A percentile compares a stretch with the other conserved stretches of the same genome.
phyloP scores from a whole-genome alignment of 1,284 basidiomycete species.

The Ceratobasidium papillatum region DNA sequence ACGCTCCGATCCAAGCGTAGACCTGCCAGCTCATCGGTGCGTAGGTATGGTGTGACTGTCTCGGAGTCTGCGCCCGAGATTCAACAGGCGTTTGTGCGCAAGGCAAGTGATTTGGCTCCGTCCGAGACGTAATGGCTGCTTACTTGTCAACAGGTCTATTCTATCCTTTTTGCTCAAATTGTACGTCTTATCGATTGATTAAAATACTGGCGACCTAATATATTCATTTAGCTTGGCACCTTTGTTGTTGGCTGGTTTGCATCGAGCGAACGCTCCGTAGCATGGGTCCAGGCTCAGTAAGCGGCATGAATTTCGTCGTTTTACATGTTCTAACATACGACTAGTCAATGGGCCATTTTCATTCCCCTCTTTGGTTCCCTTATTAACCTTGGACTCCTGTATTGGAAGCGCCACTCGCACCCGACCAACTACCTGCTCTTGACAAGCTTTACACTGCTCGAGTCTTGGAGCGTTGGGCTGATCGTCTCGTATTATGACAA shows the following conservation, averaged over 20 bases:
- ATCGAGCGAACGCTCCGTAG: slow-evolving; percentile 64
- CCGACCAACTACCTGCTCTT: slow-evolving; percentile 83
- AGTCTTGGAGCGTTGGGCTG: slow-evolving; percentile 81
- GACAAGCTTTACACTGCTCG: slow-evolving; percentile 78
- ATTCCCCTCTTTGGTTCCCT: slow-evolving; percentile 78
- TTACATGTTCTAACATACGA: slow-evolving; percentile 22
- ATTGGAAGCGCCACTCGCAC: slow-evolving; percentile 87
- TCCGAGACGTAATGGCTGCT: not conserved
- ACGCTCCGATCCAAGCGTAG: slow-evolving; percentile 41
- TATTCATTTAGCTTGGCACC: slow-evolving; percentile 65
- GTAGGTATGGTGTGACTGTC: slow-evolving; percentile 75
- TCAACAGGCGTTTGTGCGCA: slow-evolving; percentile 76
- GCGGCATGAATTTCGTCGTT: slow-evolving; percentile 45
- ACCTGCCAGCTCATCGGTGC: not conserved
- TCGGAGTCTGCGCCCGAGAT: slow-evolving; percentile 76
- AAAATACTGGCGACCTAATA: not conserved
- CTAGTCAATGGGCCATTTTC: slow-evolving; percentile 76
- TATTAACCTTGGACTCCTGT: slow-evolving; percentile 77
- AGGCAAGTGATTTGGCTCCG: slow-evolving; percentile 53
- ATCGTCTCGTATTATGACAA: slow-evolving; percentile 80
- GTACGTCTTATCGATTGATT: slow-evolving; percentile 54
- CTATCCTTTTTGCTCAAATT: slow-evolving; percentile 78
- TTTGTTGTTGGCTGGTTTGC: slow-evolving; percentile 72
- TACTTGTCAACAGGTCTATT: slow-evolving; percentile 59
- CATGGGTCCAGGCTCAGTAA: slow-evolving; percentile 77